Conservation (phyloP, 345 rosid genomes). For the Sonneratia alba region DNA sequence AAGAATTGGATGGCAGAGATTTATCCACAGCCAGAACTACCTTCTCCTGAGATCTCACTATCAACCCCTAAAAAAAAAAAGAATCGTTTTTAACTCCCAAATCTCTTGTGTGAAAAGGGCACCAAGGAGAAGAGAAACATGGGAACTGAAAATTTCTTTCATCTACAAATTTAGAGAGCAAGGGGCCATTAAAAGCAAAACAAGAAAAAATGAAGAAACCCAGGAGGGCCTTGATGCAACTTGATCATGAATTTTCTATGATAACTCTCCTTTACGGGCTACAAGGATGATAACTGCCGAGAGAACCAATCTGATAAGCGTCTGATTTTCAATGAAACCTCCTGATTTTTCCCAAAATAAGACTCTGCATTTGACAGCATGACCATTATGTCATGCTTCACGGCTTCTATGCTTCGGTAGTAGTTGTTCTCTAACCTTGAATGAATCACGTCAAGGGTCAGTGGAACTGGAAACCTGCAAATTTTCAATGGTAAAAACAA, state of each 20-base stretch:
- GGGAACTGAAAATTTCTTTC: conserved; percentile 7
- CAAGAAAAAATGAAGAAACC: background rate
- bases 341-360: conserved; percentile 47
- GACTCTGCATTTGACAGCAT: conserved; percentile 65
- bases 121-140: background rate
- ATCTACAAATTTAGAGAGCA: conserved; percentile 30
- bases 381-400: conserved; percentile 62
- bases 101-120: background rate
- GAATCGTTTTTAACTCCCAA: conserved; percentile 10
- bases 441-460: conserved; percentile 59
- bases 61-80: background rate
- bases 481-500: background rate
- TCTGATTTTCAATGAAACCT: conserved; percentile 38
- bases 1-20: conserved; percentile 27
- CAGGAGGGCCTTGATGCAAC: background rate
- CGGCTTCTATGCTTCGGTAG: conserved; percentile 66
- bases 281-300: conserved; percentile 36
- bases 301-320: conserved; percentile 52
- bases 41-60: conserved; percentile 9
- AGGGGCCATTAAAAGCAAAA: background rate
- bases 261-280: conserved; percentile 25
- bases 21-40: conserved; percentile 20
- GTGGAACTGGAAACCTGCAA: conserved; percentile 83
- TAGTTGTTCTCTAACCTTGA: conserved; percentile 75
- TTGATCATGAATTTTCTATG: conserved; percentile 2